Conservation (phyloP, 139 green algal species). For the Axilococcus clingmanii region DNA sequence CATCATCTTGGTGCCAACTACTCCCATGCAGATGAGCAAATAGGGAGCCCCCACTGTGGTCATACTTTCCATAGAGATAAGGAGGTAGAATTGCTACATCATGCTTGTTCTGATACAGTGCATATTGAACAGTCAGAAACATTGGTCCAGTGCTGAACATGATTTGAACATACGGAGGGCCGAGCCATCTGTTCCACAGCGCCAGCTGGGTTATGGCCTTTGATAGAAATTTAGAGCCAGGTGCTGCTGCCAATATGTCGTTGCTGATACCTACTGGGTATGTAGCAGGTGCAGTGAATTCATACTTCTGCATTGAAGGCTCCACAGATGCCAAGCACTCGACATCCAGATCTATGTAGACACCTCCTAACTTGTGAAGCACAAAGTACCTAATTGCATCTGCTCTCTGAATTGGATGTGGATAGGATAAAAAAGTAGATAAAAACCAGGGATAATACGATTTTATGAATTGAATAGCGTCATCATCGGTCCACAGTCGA, state of each 20-base stretch:
- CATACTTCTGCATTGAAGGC: conserved; percentile 22
- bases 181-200: conserved; percentile 32
- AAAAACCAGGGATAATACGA: conserved; percentile 35
- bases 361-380: conserved; percentile 32
- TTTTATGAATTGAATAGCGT: conserved; percentile 27
- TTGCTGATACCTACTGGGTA: conserved; percentile 42
- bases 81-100: conserved; percentile 27
- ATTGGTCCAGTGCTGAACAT: conserved; percentile 53
- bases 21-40: conserved; percentile 39
- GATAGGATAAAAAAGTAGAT: conserved; percentile 32
- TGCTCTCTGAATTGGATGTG: conserved; percentile 39
- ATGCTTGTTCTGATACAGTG: neutral
- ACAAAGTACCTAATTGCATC: conserved; percentile 43
- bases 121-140: conserved; percentile 36
- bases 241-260: conserved; percentile 32
- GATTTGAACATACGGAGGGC: conserved; percentile 46
- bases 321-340: conserved; percentile 32
- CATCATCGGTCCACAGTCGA: conserved; percentile 41
- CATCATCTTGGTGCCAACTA: conserved; percentile 45
- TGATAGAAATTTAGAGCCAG: conserved; percentile 16
- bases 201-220: conserved; percentile 7
- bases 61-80: conserved; percentile 42
- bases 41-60: conserved; percentile 4
- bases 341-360: conserved; percentile 49
- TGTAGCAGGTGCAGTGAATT: conserved; percentile 39